These are phyloP conservation scores for Ustilago shanxiensis DNA, from an alignment of 1,284 basidiomycete genomes.

Conservation along the genomic window DNA sequence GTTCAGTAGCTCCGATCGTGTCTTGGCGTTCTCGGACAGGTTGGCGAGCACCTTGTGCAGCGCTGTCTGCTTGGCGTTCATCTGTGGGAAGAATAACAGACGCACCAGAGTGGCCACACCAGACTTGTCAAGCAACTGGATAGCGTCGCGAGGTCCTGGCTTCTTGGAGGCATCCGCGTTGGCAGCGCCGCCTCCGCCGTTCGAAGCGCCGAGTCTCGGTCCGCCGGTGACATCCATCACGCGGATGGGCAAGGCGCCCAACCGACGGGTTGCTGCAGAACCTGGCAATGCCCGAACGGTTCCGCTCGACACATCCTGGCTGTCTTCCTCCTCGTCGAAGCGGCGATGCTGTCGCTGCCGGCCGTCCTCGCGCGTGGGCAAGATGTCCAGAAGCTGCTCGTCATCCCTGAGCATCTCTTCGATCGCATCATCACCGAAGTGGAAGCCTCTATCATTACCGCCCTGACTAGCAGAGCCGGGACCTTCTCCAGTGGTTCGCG, in stretches of 20 bases:
- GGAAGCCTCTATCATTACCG: constrained; percentile 6
- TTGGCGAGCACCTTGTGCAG: constrained; percentile 93
- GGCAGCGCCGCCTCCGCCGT: background rate
- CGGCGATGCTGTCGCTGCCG: constrained; percentile 39
- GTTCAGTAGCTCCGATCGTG: constrained; percentile 91
- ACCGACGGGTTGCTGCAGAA: constrained; percentile 9
- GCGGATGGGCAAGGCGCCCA: constrained; percentile 19
- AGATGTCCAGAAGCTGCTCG: constrained; percentile 81
- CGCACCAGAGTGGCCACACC: constrained; percentile 91
- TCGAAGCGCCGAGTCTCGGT: constrained; percentile 7
- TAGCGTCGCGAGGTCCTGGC: constrained; percentile 76
- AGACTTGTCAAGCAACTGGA: constrained; percentile 91
- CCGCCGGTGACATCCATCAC: constrained; percentile 32
- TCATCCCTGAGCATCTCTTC: constrained; percentile 88
- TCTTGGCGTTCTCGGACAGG: constrained; percentile 93
- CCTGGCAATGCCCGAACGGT: constrained; percentile 26
- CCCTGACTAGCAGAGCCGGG: constrained; percentile 14
- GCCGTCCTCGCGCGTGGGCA: constrained; percentile 73
- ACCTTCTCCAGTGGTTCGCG: constrained; percentile 7
- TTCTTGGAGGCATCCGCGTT: constrained; percentile 17
- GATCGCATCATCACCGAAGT: constrained; percentile 15
- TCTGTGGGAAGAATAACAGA: constrained; percentile 95
- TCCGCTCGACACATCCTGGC: constrained; percentile 36
- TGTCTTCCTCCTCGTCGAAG: constrained; percentile 41
- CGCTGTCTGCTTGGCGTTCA: constrained; percentile 81